A percentile compares a stretch with the other conserved stretches of the same genome.
These are phyloP conservation scores for Ogataea chonburiensis DNA, from an alignment of 805 yeast species.

Conservation along the genomic window DNA sequence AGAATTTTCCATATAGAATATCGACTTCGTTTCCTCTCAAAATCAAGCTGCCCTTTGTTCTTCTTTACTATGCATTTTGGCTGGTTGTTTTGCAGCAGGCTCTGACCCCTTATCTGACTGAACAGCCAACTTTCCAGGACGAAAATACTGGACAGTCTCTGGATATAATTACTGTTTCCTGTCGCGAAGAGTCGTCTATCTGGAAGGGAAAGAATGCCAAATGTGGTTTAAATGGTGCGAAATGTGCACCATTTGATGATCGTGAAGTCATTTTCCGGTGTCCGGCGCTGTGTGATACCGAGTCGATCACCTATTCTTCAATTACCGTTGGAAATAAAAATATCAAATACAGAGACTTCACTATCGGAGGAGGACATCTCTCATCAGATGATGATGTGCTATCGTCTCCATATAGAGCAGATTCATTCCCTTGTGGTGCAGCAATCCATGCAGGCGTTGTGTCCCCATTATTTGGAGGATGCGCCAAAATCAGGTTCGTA, in stretches of 20 bases:
- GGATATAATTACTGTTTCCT: conserved; percentile 46
- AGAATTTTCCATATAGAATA: conserved; percentile 43
- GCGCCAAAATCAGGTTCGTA: conserved; percentile 58
- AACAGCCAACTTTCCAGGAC: conserved; percentile 37
- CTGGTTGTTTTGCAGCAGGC: conserved; percentile 37
- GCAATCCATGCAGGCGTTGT: conserved; percentile 84
- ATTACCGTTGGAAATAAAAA: conserved; percentile 69
- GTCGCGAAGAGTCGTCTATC: conserved; percentile 44
- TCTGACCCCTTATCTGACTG: conserved; percentile 45
- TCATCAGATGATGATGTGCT: conserved; percentile 28
- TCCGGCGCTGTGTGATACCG: conserved; percentile 84
- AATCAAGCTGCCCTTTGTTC: conserved; percentile 32
- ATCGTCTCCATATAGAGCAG: conserved; percentile 75
- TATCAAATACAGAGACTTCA: conserved; percentile 67
- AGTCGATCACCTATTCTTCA: conserved; percentile 72
- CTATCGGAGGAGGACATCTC: conserved; percentile 72
- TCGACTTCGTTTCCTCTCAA: conserved; percentile 29
- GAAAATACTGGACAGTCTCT: conserved; percentile 8
- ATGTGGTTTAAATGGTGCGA: conserved; percentile 72
- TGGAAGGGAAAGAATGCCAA: conserved; percentile 77
- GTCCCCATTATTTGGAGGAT: conserved; percentile 75
- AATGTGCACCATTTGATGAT: conserved; percentile 49
- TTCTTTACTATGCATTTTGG: conserved; percentile 49
- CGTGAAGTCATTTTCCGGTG: conserved; percentile 63
- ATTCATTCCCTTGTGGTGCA: conserved; percentile 86